Conservation (phyloP, 805 yeast genomes). For the Teunomyces panamensis region DNA sequence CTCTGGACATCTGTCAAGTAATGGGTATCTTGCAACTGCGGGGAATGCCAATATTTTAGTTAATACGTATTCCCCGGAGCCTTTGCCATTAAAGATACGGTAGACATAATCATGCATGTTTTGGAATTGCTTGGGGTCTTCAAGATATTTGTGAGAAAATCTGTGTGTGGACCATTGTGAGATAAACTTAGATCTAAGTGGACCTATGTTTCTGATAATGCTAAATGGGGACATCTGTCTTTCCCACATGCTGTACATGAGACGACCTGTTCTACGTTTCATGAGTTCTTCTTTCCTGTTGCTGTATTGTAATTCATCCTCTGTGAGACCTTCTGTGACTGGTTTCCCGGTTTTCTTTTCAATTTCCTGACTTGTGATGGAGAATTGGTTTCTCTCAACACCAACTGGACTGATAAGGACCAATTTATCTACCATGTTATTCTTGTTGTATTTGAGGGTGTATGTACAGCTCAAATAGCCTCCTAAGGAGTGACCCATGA, state of each 20-base stretch:
- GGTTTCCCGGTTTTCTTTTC: constrained; percentile 25
- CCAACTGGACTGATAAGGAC: constrained; percentile 44
- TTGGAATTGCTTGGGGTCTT: constrained; percentile 31
- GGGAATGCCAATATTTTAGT: constrained; percentile 60
- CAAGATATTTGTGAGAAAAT: constrained; percentile 39
- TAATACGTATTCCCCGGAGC: constrained; percentile 64
- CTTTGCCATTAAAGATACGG: constrained; percentile 50
- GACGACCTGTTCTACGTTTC: constrained; percentile 14
- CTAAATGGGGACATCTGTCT: constrained; percentile 54
- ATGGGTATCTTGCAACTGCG: constrained; percentile 55
- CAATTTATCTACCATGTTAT: constrained; percentile 33
- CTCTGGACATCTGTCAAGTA: constrained; percentile 49
- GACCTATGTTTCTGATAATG: constrained; percentile 49
- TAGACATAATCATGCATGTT: constrained; percentile 55
- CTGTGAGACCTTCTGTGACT: neutral
- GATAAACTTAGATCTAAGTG: constrained; percentile 49
- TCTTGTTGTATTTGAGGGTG: constrained; percentile 38
- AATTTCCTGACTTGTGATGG: constrained; percentile 15
- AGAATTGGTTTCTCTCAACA: constrained; percentile 33
- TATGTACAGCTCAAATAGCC: constrained; percentile 44
- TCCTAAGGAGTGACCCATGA: constrained; percentile 46
- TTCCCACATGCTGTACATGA: constrained; percentile 49
- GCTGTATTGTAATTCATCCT: constrained; percentile 6
- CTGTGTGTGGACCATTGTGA: constrained; percentile 52
- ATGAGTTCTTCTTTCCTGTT: constrained; percentile 8